phyloP scores from a whole-genome alignment of 2,329 filamentous ascomycete genomes.

The Phoma sp. region DNA sequence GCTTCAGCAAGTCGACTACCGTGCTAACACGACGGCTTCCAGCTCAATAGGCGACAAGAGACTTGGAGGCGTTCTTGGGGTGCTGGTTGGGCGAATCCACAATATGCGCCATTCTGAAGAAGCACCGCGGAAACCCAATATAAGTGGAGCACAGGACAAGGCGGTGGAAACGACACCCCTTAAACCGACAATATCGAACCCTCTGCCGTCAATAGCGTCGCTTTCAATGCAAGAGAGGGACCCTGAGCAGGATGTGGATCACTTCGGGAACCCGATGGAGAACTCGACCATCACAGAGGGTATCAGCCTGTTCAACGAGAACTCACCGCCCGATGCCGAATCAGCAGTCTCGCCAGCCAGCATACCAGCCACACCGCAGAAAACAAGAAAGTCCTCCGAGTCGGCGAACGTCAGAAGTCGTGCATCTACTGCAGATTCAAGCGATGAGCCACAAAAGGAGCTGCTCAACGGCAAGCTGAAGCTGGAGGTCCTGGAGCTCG shows the following conservation, averaged over 20 bases:
- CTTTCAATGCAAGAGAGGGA: conserved; percentile 40
- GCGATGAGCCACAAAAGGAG: conserved; percentile 37
- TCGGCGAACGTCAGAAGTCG: conserved; percentile 9
- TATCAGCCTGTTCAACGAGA: conserved; percentile 32
- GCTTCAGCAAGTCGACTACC: conserved; percentile 70
- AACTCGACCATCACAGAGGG: conserved; percentile 35
- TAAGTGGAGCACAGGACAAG: conserved; percentile 23
- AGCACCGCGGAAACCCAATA: not conserved
- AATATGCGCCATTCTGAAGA: conserved; percentile 58
- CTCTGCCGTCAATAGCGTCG: conserved; percentile 27
- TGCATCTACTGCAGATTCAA: conserved; percentile 4
- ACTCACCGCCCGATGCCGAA: conserved; percentile 21
- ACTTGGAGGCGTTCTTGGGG: conserved; percentile 72
- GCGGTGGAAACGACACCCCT: conserved; percentile 23
- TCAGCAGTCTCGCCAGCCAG: conserved; percentile 1
- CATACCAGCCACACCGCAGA: conserved; percentile 5
- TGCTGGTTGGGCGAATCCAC: conserved; percentile 72
- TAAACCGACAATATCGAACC: conserved; percentile 26
- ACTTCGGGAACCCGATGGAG: conserved; percentile 36
- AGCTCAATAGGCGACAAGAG: conserved; percentile 66
- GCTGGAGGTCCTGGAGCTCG: conserved; percentile 76
- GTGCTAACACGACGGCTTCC: conserved; percentile 61
- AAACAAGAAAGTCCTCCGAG: not conserved
- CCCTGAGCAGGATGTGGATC: conserved; percentile 35
- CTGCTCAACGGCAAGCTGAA: conserved; percentile 66